Evolutionary conservation across 768 basidiomycete species (phyloP).

Genomic region (Boletus edulis): DNA sequence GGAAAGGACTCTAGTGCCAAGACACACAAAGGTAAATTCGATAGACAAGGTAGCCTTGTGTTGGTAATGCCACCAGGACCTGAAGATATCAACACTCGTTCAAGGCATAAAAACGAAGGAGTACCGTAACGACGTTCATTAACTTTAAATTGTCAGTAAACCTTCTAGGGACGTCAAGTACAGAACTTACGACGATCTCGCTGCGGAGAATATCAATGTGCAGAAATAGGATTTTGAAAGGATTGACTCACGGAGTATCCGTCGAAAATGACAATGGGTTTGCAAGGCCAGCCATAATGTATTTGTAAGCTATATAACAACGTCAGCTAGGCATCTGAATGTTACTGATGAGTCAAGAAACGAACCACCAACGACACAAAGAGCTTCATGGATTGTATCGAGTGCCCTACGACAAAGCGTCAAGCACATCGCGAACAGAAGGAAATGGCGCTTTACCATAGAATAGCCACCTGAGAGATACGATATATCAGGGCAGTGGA

Average conservation of each 20-base stretch:
- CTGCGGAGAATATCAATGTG: not conserved
- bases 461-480: not conserved
- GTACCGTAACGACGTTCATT: constrained; percentile 1
- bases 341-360: not conserved
- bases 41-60: constrained; percentile 13
- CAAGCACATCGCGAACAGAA: not conserved
- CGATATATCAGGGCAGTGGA: not conserved
- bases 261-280: not conserved
- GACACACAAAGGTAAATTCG: constrained; percentile 14
- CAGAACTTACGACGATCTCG: constrained; percentile 2
- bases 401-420: not conserved
- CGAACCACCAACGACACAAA: constrained; percentile 8
- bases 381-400: constrained; percentile 4
- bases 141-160: constrained; percentile 1
- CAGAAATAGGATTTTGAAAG: not conserved
- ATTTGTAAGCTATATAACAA: not conserved
- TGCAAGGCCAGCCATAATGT: not conserved
- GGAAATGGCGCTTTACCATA: not conserved
- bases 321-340: not conserved
- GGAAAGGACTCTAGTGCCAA: not conserved
- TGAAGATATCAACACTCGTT: not conserved
- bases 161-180: not conserved
- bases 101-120: not conserved
- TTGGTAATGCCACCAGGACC: not conserved
- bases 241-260: not conserved